A percentile compares a stretch with the other conserved stretches of the same genome.
phyloP scores from a whole-genome alignment of 176 grass and related monocot genomes.

The Oryza glaberrima region DNA sequence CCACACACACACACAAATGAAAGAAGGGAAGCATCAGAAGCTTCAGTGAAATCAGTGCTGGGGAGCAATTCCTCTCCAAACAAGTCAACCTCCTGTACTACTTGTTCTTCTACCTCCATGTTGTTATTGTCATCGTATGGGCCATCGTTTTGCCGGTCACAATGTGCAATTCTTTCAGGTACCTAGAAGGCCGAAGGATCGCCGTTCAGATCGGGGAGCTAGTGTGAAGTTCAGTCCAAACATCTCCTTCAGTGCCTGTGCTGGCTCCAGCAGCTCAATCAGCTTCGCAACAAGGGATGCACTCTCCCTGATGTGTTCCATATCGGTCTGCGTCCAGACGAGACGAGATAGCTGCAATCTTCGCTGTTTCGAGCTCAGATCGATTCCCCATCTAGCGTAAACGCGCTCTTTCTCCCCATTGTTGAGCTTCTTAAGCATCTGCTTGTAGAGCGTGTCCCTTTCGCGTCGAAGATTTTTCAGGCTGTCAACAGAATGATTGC shows the following conservation, averaged over 20 bases:
- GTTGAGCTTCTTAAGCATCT: slow-evolving; percentile 79
- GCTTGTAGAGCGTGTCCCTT: slow-evolving; percentile 75
- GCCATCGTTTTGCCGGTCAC: neutral
- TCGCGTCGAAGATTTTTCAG: slow-evolving; percentile 68
- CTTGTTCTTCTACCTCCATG: slow-evolving; percentile 20
- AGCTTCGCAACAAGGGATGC: slow-evolving; percentile 67
- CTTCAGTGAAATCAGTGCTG: slow-evolving; percentile 37
- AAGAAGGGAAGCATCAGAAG: slow-evolving; percentile 31
- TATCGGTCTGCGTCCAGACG: slow-evolving; percentile 65
- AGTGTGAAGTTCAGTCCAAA: slow-evolving; percentile 79
- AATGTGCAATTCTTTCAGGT: slow-evolving; percentile 8
- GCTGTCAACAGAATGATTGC: slow-evolving; percentile 45
- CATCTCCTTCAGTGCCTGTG: slow-evolving; percentile 78
- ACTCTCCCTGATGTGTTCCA: slow-evolving; percentile 74
- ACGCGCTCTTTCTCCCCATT: slow-evolving; percentile 65
- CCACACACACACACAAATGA: neutral
- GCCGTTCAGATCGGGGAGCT: slow-evolving; percentile 41
- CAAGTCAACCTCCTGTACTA: slow-evolving; percentile 49
- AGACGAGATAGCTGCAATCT: slow-evolving; percentile 62
- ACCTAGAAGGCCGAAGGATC: slow-evolving; percentile 58
- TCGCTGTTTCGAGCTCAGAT: slow-evolving; percentile 74
- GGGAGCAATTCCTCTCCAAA: slow-evolving; percentile 38
- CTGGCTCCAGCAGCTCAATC: slow-evolving; percentile 62
- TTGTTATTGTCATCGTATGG: slow-evolving; percentile 5
- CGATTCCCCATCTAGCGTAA: slow-evolving; percentile 73